phyloP scores from a whole-genome alignment of 495 filamentous ascomycete species.

The Cercophora newfieldiana region DNA sequence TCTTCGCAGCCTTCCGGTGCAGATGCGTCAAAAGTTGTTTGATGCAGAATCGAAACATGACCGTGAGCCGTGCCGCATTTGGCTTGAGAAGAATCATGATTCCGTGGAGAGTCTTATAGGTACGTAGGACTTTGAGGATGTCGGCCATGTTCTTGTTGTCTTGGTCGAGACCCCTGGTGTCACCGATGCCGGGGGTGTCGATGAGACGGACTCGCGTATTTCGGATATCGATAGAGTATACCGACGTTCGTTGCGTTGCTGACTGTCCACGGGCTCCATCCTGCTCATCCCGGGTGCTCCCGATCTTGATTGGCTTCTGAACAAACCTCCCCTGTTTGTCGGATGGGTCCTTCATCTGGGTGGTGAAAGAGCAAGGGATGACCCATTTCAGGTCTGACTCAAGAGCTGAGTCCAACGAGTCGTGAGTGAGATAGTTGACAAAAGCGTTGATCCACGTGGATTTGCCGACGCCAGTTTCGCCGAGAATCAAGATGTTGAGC shows the following conservation, averaged over 20 bases:
- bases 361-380: slow-evolving; percentile 43
- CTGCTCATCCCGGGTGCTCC: slow-evolving; percentile 29
- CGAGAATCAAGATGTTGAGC: slow-evolving; percentile 50
- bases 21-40: slow-evolving; percentile 44
- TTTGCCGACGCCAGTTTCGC: slow-evolving; percentile 48
- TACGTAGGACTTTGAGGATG: slow-evolving; percentile 34
- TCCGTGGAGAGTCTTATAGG: slow-evolving; percentile 42
- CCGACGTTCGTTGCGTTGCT: slow-evolving; percentile 41
- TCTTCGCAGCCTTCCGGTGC: slow-evolving; percentile 29
- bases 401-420: slow-evolving; percentile 37
- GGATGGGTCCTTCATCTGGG: slow-evolving; percentile 29
- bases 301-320: slow-evolving; percentile 31
- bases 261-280: slow-evolving; percentile 41
- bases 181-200: slow-evolving; percentile 49
- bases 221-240: slow-evolving; percentile 34
- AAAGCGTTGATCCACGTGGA: slow-evolving; percentile 51
- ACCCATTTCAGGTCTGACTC: slow-evolving; percentile 31
- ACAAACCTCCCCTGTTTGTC: slow-evolving; percentile 19
- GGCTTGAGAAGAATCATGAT: slow-evolving; percentile 52
- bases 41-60: slow-evolving; percentile 44
- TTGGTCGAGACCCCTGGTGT: slow-evolving; percentile 37
- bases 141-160: slow-evolving; percentile 49
- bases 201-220: slow-evolving; percentile 38
- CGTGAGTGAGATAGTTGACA: slow-evolving; percentile 43
- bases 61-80: slow-evolving; percentile 38